phyloP scores from a whole-genome alignment of 2,329 filamentous ascomycete genomes.

The Sarocladium brachiariae region DNA sequence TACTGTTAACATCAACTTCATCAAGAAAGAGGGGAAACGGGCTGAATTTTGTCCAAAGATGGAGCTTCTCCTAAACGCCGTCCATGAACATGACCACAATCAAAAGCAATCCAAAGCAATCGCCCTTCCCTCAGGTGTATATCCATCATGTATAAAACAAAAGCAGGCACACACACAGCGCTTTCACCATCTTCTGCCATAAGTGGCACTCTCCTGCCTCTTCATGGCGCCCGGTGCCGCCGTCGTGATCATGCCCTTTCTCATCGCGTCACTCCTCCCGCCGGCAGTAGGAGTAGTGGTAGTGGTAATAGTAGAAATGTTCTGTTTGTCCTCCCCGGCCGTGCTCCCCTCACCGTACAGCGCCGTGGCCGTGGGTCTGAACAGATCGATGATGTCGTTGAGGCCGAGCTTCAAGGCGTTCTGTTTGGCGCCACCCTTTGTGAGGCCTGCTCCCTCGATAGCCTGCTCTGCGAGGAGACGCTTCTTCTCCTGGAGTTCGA shows the following conservation, averaged over 20 bases:
- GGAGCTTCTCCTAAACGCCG: too few relatives aligned
- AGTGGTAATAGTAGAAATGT: too few relatives aligned
- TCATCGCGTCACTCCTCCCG: background rate
- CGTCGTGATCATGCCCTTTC: background rate
- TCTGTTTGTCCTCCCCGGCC: background rate
- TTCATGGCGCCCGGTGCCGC: conserved; percentile 4
- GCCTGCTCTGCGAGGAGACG: conserved; percentile 84
- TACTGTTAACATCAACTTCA: too few relatives aligned
- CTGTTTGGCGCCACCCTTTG: conserved; percentile 53
- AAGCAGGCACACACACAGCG: too few relatives aligned
- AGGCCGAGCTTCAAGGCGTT: conserved; percentile 76
- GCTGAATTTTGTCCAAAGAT: too few relatives aligned
- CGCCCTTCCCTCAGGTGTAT: too few relatives aligned
- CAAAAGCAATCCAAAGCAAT: too few relatives aligned
- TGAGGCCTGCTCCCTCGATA: conserved; percentile 57
- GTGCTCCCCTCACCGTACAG: conserved; percentile 2
- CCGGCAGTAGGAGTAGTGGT: background rate
- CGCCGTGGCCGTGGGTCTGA: conserved; percentile 49
- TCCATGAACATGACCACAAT: too few relatives aligned
- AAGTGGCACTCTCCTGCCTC: conserved; percentile 32
- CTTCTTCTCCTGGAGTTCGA: conserved; percentile 93
- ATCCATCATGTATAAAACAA: too few relatives aligned
- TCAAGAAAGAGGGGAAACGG: too few relatives aligned
- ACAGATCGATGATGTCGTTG: conserved; percentile 88
- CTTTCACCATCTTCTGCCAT: conserved; percentile 37